Evolutionary conservation across 2,329 filamentous ascomycete genomes (phyloP).

Genomic region (Aspergillus glaucus): DNA sequence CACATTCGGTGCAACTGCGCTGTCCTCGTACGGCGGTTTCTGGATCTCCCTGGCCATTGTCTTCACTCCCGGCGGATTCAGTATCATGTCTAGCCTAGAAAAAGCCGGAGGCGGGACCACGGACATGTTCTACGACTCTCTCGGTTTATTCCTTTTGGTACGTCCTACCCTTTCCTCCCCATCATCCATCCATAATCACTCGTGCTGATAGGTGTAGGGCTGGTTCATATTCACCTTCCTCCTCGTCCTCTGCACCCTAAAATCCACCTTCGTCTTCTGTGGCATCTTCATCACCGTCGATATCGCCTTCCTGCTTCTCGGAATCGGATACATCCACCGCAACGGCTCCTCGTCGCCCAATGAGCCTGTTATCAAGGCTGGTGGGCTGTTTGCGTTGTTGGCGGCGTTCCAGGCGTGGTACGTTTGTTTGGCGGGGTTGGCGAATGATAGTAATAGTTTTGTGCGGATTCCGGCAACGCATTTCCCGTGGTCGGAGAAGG

Average conservation of each 20-base stretch:
- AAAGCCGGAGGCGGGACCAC: slow-evolving; percentile 22
- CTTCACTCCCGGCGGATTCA: slow-evolving; percentile 57
- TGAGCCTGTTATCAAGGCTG: slow-evolving; percentile 54
- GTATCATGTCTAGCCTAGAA: slow-evolving; percentile 47
- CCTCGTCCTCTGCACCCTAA: slow-evolving; percentile 63
- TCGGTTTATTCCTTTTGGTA: slow-evolving; percentile 63
- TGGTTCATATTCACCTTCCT: slow-evolving; percentile 79
- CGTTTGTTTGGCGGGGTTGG: slow-evolving; percentile 71
- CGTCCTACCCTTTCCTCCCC: slow-evolving; percentile 4
- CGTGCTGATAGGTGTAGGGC: slow-evolving; percentile 31
- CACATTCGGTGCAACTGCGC: slow-evolving; percentile 70
- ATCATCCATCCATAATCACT: not conserved
- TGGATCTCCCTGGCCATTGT: slow-evolving; percentile 70
- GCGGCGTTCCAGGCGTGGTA: slow-evolving; percentile 78
- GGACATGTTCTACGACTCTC: slow-evolving; percentile 47
- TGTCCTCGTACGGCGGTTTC: slow-evolving; percentile 73
- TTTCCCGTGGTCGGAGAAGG: slow-evolving; percentile 85
- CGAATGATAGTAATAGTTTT: slow-evolving; percentile 64
- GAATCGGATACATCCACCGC: slow-evolving; percentile 54
- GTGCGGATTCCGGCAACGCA: slow-evolving; percentile 82
- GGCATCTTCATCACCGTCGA: slow-evolving; percentile 67
- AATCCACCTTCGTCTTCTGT: slow-evolving; percentile 70
- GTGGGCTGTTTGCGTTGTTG: slow-evolving; percentile 67
- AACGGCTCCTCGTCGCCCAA: slow-evolving; percentile 35
- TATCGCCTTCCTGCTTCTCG: slow-evolving; percentile 64